phyloP scores from a whole-genome alignment of 2,329 filamentous ascomycete genomes.

The Trichoderma breve region DNA sequence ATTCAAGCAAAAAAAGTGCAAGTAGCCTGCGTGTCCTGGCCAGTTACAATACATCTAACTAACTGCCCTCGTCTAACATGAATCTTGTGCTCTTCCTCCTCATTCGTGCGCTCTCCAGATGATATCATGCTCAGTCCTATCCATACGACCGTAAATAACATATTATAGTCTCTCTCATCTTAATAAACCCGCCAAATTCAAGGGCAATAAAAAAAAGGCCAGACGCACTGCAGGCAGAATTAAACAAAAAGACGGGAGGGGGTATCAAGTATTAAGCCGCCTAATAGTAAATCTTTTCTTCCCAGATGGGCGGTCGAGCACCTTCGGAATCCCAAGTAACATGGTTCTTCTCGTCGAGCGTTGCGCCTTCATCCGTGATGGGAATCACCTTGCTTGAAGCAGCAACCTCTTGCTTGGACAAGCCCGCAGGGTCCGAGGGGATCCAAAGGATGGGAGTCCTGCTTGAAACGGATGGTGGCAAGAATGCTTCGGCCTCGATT shows the following conservation, averaged over 20 bases:
- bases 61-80: not conserved
- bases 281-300: slow-evolving; percentile 47
- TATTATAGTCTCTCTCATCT: not conserved
- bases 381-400: slow-evolving; percentile 65
- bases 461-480: slow-evolving; percentile 64
- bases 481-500: slow-evolving; percentile 66
- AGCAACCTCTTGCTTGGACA: slow-evolving; percentile 68
- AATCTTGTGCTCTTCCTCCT: not conserved
- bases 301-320: slow-evolving; percentile 45
- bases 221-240: not conserved
- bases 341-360: slow-evolving; percentile 62
- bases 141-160: not conserved
- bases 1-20: not conserved
- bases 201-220: not conserved
- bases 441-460: slow-evolving; percentile 70
- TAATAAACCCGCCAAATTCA: not conserved
- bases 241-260: not conserved
- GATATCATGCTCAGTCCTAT: not conserved
- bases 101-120: not conserved
- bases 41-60: not conserved
- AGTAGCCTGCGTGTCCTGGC: not conserved
- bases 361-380: slow-evolving; percentile 71
- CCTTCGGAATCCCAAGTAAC: slow-evolving; percentile 42
- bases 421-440: slow-evolving; percentile 65
- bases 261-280: slow-evolving; percentile 23